A percentile compares a stretch with the other conserved stretches of the same genome.
phyloP scores from a whole-genome alignment of 1,284 basidiomycete species.

The Irpex sp. region DNA sequence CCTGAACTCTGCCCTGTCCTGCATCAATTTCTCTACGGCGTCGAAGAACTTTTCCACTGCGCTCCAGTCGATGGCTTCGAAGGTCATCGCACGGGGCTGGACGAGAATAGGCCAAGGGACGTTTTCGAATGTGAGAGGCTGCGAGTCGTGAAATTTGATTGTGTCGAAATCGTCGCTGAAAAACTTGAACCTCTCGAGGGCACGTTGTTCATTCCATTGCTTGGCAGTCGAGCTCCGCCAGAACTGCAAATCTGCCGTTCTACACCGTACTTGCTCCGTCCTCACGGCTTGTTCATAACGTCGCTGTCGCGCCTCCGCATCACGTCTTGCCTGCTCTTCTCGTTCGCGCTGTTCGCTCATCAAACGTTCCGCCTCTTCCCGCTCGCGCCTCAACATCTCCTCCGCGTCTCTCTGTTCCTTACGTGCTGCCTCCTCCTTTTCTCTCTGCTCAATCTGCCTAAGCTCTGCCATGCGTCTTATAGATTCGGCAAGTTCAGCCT shows the following conservation, averaged over 20 bases:
- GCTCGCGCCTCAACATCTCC: not conserved
- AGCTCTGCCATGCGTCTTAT: not conserved
- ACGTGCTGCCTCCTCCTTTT: not conserved
- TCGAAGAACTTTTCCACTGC: constrained; percentile 10
- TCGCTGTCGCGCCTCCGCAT: not conserved
- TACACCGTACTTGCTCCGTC: constrained; percentile 1
- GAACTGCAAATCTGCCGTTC: not conserved
- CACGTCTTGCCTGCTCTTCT: not conserved
- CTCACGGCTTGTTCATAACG: not conserved
- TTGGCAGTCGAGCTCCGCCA: not conserved
- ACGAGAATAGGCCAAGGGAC: constrained; percentile 9
- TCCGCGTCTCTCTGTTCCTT: not conserved
- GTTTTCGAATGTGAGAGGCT: constrained; percentile 9
- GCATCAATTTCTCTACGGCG: not conserved
- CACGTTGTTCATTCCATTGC: not conserved
- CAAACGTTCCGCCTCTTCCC: not conserved
- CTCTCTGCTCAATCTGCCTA: not conserved
- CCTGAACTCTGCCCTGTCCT: constrained; percentile 1
- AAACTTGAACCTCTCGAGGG: not conserved
- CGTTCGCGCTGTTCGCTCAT: not conserved
- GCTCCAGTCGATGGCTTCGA: constrained; percentile 6
- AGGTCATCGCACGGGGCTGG: not conserved
- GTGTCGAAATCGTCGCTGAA: constrained; percentile 8
- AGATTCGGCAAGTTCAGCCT: not conserved
- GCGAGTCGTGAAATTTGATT: not conserved